Conservation (phyloP, 257 asterid species). For the Solanum piurae region DNA sequence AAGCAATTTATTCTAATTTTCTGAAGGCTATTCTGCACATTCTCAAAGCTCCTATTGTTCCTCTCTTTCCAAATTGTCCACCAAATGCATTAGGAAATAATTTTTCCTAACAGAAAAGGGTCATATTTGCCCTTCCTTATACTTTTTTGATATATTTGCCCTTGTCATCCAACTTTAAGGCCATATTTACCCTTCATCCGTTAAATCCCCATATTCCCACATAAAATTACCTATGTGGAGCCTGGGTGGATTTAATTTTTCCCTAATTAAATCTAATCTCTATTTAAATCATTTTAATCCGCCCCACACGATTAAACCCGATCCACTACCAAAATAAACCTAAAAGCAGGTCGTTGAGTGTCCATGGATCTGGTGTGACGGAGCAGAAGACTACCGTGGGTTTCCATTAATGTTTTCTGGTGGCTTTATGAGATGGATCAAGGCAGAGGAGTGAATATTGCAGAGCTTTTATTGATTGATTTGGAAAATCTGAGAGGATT, state of each 20-base stretch:
- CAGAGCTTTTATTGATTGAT: not conserved
- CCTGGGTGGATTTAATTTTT: not conserved
- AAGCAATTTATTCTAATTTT: too few relatives aligned
- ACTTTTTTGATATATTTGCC: too few relatives aligned
- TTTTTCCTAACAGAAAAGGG: not conserved
- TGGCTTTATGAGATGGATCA: not conserved
- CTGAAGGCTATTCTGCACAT: too few relatives aligned
- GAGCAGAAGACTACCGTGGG: not conserved
- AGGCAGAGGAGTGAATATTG: not conserved
- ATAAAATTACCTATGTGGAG: not conserved
- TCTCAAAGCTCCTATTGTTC: too few relatives aligned
- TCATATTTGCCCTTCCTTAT: not conserved
- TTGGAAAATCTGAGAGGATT: not conserved
- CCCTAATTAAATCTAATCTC: not conserved
- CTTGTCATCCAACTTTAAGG: not conserved
- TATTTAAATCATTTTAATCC: not conserved
- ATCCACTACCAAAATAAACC: not conserved
- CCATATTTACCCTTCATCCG: not conserved
- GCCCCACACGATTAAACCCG: not conserved
- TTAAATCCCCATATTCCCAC: not conserved
- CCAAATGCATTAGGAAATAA: not conserved
- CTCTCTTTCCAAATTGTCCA: too few relatives aligned
- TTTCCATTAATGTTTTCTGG: not conserved
- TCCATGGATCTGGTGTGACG: not conserved
- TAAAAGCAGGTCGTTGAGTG: not conserved